These are phyloP conservation scores for Neurospora discreta DNA, from an alignment of 495 filamentous ascomycete species.

Conservation along the genomic window DNA sequence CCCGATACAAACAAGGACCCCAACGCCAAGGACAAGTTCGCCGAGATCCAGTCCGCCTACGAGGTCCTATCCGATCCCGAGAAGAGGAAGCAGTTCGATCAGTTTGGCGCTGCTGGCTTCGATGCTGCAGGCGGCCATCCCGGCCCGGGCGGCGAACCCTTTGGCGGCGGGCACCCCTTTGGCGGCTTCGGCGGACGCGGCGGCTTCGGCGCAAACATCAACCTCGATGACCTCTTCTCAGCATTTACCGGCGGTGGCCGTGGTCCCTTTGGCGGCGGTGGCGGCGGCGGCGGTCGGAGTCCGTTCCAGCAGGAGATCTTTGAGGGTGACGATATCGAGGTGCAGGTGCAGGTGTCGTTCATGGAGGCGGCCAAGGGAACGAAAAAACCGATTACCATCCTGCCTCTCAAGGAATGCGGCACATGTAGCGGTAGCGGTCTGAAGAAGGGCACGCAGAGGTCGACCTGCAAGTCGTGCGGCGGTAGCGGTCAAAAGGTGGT, in stretches of 20 bases:
- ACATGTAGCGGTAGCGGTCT: conserved; percentile 76
- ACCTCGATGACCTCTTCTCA: conserved; percentile 90
- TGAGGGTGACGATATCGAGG: conserved; percentile 87
- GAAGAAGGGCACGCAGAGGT: conserved; percentile 64
- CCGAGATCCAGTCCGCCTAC: conserved; percentile 83
- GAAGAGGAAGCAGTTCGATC: conserved; percentile 84
- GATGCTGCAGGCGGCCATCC: conserved; percentile 57
- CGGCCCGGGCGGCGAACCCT: conserved; percentile 51
- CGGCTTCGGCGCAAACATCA: conserved; percentile 67
- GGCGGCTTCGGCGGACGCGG: conserved; percentile 51
- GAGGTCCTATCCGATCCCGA: conserved; percentile 83
- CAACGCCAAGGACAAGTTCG: conserved; percentile 83
- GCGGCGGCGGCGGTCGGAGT: conserved; percentile 35
- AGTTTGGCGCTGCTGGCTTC: conserved; percentile 80
- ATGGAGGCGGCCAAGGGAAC: conserved; percentile 92
- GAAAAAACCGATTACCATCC: conserved; percentile 64
- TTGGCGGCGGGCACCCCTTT: conserved; percentile 52
- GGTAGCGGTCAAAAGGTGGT: conserved; percentile 82
- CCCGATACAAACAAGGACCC: conserved; percentile 96
- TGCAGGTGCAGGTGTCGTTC: conserved; percentile 84
- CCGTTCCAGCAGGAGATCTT: conserved; percentile 67
- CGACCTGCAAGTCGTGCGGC: conserved; percentile 66
- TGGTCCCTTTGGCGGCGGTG: conserved; percentile 31
- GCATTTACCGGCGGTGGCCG: conserved; percentile 59
- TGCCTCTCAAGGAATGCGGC: conserved; percentile 63